Base-by-base conservation (phyloP, 192 early-diverging fungal species). In the Podila clonocystis region DNA sequence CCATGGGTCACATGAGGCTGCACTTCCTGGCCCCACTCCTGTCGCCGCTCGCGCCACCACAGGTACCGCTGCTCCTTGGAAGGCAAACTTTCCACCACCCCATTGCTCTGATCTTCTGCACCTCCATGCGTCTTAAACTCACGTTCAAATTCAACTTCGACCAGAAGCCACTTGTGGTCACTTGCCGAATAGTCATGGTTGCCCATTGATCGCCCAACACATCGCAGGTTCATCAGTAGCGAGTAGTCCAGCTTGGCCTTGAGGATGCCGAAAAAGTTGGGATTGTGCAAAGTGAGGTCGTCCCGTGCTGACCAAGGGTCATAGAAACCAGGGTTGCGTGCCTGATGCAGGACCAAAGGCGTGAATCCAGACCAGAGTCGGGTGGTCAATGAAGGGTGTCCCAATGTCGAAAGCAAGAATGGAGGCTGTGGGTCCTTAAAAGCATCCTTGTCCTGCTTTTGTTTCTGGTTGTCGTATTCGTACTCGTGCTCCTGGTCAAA, bases 221-320 rank as follows among this genome's bases (percentile, higher is more conserved):
- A 87, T 3, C 85, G 66, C 57, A 94, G 66, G 62, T 89, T 84
- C 62, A 85, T 84, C 63, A 91, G 72, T 63, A 95, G 83, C 5
- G 92, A 88, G 87, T 91, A 94, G 73, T 95, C 94, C 11, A 92
- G 86, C 61, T 94, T 95, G 17, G 90, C 94, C 8, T 85, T 83
- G 65, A 90, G 91, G 59, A 88, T 68, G n/a, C 92, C 92, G 30
- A 79, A 76, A 62, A 92, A 90, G n/a, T 69, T 75, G 33, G 85
- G 85, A 65, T 89, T 91, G 15, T 87, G 86, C 9, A 95, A 77
- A 5, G 94, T 95, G 36, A 92, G 74, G 57, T 93, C 91, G 17
- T 84, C 69, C 7, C 80, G 63, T 13, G 87, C 59, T 33, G 87
- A 84, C 86, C 91, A 95, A 49, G 92, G 92, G 45, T 95, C 94